Percentiles rank a stretch among this genome's conserved stretches.
These are phyloP conservation scores for Podospora anserina DNA, from an alignment of 495 filamentous ascomycete genomes.

Conservation along the genomic window DNA sequence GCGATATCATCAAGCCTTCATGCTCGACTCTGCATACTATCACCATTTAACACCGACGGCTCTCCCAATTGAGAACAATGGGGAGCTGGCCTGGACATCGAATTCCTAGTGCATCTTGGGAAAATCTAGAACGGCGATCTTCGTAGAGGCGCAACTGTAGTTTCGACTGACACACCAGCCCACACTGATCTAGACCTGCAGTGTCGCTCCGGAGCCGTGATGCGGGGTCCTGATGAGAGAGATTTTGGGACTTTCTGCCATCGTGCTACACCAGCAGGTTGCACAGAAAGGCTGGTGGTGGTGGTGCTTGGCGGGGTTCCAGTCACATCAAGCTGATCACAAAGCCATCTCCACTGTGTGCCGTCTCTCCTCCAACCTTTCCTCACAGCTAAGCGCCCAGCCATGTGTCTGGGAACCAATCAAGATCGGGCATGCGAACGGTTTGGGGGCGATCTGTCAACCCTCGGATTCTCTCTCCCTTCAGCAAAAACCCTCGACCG, in stretches of 20 bases:
- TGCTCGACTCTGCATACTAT: slow-evolving; percentile 13
- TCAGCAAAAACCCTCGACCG: not conserved
- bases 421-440: not conserved
- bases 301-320: slow-evolving; percentile 1
- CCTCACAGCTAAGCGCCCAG: slow-evolving; percentile 23
- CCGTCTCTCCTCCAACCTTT: slow-evolving; percentile 20
- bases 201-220: not conserved
- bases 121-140: not conserved
- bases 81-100: no score
- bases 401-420: slow-evolving; percentile 14
- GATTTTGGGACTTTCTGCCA: not conserved
- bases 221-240: not conserved
- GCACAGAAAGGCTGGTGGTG: not conserved
- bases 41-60: slow-evolving; percentile 5
- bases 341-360: slow-evolving; percentile 9
- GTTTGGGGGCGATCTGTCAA: slow-evolving; percentile 8
- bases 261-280: slow-evolving; percentile 3
- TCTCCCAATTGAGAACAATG: slow-evolving; percentile 11
- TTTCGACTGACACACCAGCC: not conserved
- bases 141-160: not conserved
- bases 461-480: not conserved
- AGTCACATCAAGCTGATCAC: slow-evolving; percentile 6
- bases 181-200: not conserved
- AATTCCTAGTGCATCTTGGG: no score
- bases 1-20: slow-evolving; percentile 20